A percentile compares a stretch with the other conserved stretches of the same genome.
Conservation (phyloP, 2,329 filamentous ascomycete species). For the Aspergillus quadrilineatus region DNA sequence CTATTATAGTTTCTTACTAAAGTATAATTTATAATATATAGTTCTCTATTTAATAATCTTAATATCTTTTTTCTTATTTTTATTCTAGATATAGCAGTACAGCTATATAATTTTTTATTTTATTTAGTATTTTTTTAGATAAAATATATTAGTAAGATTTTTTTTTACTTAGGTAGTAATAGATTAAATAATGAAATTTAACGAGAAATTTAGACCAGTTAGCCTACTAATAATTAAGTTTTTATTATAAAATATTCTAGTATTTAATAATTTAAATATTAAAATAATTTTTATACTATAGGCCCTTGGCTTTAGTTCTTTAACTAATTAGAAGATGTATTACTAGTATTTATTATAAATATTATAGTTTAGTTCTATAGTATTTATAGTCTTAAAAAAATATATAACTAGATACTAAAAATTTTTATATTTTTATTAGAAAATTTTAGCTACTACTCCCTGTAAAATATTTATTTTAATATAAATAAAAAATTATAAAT, state of each 20-base stretch:
- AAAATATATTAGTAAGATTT: too few species aligned
- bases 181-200: slow-evolving; percentile 16
- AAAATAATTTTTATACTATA: too few species aligned
- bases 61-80: too few species aligned
- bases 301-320: too few species aligned
- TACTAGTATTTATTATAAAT: too few species aligned
- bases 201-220: slow-evolving; percentile 12
- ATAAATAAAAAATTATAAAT: not conserved
- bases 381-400: slow-evolving; percentile 28
- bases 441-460: not conserved
- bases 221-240: slow-evolving; percentile 13
- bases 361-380: too few species aligned
- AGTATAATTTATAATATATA: not conserved
- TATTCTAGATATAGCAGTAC: too few species aligned
- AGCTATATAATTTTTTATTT: too few species aligned
- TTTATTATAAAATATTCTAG: slow-evolving; percentile 29
- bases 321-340: too few species aligned
- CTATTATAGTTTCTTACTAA: not conserved
- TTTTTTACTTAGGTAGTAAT: slow-evolving; percentile 3
- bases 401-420: slow-evolving; percentile 13
- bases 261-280: too few species aligned
- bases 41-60: too few species aligned
- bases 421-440: not conserved
- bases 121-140: too few species aligned
- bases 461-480: not conserved